Base-by-base conservation (phyloP, 139 green algal genomes). In the Coelastrella sp. region DNA sequence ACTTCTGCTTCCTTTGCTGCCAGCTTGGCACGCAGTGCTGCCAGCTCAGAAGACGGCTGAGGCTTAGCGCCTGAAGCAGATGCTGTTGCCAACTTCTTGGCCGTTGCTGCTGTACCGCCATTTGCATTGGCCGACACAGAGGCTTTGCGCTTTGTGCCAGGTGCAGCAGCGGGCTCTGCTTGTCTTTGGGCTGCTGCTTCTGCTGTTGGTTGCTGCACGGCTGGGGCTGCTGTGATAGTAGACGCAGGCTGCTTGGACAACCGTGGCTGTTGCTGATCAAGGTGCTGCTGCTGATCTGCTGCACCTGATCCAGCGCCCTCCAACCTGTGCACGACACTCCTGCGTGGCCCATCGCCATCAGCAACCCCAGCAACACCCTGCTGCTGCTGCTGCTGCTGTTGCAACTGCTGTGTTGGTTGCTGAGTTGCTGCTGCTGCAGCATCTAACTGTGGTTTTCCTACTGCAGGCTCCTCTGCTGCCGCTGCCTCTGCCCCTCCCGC, bases 1-100 rank as follows among this genome's bases (percentile, higher is more conserved):
- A 88, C 68, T 58, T 88, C 84, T 25, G 84, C 84, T 19, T 88
- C 68, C 49, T 81, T 88, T 6, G 84, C 84, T 56, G 66, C 84
- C 6, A 88, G 84, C 68, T 25, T 66, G 20, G 84, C 84, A 24
- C 68, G 66, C 6, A 88, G 84, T 24, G 84, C 84, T n/a, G 84
- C 84, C 15, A 88, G 57, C 56, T 88, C 84, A 25, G 84, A 35
- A 15, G 80, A 22, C 19, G 15, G 68, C 24, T 20, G 82, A n/a
- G 7, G 10, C 84, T 80, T 88, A n/a, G 15, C 68, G 15, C 1
- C 14, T 56, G 17, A 17, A 73, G 66, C 68, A 56, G 83, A 65
- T 80, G 83, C 66, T 70, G 66, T 72, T 79, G 83, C 83, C n/a
- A 63, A 20, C 25, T 35, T 35, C 80, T 68, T 68, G 10, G 27